Evolutionary conservation across 257 asterid genomes (phyloP).

Genomic region (Voacanga thouarsii): DNA sequence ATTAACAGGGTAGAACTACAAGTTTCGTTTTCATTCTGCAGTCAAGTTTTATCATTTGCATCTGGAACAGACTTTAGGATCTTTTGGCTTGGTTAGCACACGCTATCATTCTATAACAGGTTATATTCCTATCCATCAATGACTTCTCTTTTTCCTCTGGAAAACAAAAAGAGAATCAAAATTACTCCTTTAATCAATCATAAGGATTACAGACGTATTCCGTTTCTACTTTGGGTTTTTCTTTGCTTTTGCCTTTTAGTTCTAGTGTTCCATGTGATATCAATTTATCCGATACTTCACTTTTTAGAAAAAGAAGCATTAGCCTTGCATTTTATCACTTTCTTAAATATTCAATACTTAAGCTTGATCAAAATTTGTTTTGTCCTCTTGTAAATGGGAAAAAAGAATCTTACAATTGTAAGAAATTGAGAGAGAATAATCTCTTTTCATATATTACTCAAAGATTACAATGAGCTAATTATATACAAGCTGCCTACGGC

Average conservation of each 20-base stretch:
- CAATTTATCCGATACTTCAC: not conserved
- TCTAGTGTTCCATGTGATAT: not conserved
- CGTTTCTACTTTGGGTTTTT: not conserved
- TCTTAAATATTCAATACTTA: not conserved
- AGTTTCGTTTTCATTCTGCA: not conserved
- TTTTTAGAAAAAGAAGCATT: too few species aligned
- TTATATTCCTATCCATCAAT: not conserved
- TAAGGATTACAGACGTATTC: not conserved
- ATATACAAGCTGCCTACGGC: too few species aligned
- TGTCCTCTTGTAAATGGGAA: too few species aligned
- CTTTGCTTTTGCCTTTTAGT: not conserved
- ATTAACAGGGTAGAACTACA: not conserved
- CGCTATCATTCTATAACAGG: too few species aligned
- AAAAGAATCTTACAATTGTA: not conserved
- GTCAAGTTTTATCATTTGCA: not conserved
- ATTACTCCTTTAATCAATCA: not conserved
- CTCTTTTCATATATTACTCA: too few species aligned
- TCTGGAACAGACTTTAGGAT: not conserved
- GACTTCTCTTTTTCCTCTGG: not conserved
- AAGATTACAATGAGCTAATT: too few species aligned
- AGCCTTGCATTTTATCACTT: not conserved
- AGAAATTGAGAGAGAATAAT: too few species aligned
- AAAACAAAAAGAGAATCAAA: not conserved
- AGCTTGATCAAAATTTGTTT: too few species aligned
- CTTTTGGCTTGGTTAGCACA: too few species aligned